phyloP scores from a whole-genome alignment of 192 early-diverging fungal genomes.

The Phycomyces blakesleeanus region DNA sequence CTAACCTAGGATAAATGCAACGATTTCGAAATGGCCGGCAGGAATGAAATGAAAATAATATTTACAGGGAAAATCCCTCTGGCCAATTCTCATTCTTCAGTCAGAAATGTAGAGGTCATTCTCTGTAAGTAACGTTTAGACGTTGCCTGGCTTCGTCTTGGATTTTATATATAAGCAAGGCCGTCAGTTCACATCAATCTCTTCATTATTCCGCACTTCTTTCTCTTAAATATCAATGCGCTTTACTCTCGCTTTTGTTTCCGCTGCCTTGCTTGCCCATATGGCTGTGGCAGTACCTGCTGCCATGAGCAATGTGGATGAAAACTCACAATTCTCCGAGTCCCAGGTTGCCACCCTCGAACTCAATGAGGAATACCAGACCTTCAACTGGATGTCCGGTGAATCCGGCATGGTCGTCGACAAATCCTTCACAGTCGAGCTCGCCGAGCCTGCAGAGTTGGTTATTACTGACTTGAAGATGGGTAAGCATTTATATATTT shows the following conservation, averaged over 20 bases:
- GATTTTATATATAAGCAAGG: too few relatives aligned
- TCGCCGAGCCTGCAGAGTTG: conserved; percentile 2
- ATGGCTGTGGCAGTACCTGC: conserved; percentile 15
- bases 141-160: too few relatives aligned
- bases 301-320: not conserved
- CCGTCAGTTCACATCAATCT: too few relatives aligned
- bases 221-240: conserved; percentile 12
- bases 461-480: conserved; percentile 1
- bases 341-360: not conserved
- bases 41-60: not conserved
- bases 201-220: not conserved
- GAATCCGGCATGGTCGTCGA: conserved; percentile 1
- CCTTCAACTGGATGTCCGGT: conserved; percentile 7
- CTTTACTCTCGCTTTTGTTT: conserved; percentile 21
- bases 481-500: not conserved
- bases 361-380: not conserved
- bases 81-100: conserved; percentile 3
- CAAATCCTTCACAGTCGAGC: not conserved
- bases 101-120: conserved; percentile 3
- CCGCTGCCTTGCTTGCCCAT: conserved; percentile 15
- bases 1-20: too few relatives aligned
- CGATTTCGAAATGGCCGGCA: conserved; percentile 4
- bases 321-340: not conserved
- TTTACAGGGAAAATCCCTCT: not conserved
- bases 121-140: not conserved